Base-by-base conservation (phyloP, 176 grass and related monocot species). In the Ananas comosus region DNA sequence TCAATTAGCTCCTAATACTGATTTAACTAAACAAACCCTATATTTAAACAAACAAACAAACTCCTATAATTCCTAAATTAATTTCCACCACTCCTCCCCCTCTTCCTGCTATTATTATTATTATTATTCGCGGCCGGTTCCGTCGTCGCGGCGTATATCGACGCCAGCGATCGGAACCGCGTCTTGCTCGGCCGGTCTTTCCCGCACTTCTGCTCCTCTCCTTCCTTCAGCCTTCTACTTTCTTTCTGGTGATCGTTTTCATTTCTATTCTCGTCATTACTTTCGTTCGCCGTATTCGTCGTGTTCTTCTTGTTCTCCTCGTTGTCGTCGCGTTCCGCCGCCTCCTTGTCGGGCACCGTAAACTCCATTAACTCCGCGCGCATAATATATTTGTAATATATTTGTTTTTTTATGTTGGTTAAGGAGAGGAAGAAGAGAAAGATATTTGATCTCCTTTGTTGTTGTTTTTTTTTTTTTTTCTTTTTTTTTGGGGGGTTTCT, bases 301-400 rank as follows among this genome's bases (percentile, higher is more conserved):
- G 21, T 42, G 54, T 72, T 82, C 65, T 22, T 53, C 70, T 49
- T 70, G 59, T 80, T 74, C 19, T 73, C 80, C 13, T 29, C 66
- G 2, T 11, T 72, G 7, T 14, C 58, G 3, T 51, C 56, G 2
- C 81, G 85, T 70, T 88, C 74, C 70, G 85, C 78, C 10, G 81
- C 85, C 71, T 88, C 81, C 85, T 80, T 69, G 63, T 80, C 83
- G 13, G 78, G 59, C 65, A 74, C 71, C 12, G 69, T 66, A 42
- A 16, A 47, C 1, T 24, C 67, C 42, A 58, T 59, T 58, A 71
- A 50, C 29, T 25, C 48, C 57, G 64, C 51, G 12, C 53, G 42
- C 74, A 71, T 63, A 0, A 14, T 33, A 24, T 54, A 52, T 11
- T 27, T 27, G 25, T 27, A 27, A 28, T 29, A 51, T 70, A 74